Evolutionary conservation across 2,329 filamentous ascomycete genomes (phyloP).

Genomic region (Scedosporium aurantiacum): DNA sequence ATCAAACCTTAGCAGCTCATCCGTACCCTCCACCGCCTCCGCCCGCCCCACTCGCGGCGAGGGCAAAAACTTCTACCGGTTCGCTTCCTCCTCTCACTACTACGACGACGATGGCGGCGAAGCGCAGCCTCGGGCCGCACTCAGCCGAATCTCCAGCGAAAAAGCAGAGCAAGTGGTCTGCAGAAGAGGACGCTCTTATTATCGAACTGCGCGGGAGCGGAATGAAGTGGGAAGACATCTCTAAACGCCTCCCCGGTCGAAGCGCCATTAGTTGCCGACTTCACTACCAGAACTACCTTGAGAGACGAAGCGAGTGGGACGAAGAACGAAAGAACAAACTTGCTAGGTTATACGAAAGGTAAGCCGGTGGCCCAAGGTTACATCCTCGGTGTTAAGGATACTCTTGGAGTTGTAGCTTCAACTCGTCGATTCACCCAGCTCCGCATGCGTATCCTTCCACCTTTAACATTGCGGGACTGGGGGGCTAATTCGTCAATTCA

Average conservation of each 20-base stretch:
- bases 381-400: not conserved
- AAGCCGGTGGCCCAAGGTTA: constrained; percentile 21
- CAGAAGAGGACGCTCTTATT: constrained; percentile 85
- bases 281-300: constrained; percentile 95
- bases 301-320: constrained; percentile 87
- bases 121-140: constrained; percentile 43
- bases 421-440: not conserved
- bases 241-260: constrained; percentile 76
- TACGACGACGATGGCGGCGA: constrained; percentile 15
- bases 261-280: constrained; percentile 90
- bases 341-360: constrained; percentile 91
- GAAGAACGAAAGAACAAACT: constrained; percentile 97
- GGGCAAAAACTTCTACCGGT: not conserved
- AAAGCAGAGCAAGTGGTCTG: constrained; percentile 94
- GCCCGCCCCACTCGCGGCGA: constrained; percentile 1
- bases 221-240: constrained; percentile 99
- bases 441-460: not conserved
- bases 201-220: constrained; percentile 81
- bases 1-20: constrained; percentile 13
- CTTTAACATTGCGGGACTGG: not conserved
- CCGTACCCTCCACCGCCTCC: not conserved
- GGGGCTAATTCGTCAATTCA: not conserved
- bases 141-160: constrained; percentile 62
- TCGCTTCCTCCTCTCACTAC: constrained; percentile 14
- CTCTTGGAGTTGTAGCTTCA: not conserved